Evolutionary conservation across 169 alveolate species (phyloP).

Genomic region (Eimeria acervulina): DNA sequence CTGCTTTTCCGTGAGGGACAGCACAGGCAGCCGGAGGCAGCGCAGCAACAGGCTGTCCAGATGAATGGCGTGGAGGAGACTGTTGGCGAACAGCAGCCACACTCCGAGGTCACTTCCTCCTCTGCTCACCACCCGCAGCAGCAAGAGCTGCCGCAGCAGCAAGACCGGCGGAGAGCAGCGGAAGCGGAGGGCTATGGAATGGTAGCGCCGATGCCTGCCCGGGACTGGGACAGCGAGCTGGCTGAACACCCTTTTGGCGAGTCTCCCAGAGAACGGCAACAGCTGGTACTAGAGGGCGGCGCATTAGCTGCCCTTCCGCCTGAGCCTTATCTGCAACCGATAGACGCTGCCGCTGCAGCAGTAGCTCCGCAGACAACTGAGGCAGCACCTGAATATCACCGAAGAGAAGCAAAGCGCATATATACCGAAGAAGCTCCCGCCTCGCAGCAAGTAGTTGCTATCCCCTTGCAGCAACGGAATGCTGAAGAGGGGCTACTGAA

Average conservation of each 20-base stretch:
- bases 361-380: neutral
- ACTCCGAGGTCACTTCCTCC: neutral
- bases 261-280: neutral
- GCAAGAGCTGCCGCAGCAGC: neutral
- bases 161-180: neutral
- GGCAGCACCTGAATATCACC: neutral
- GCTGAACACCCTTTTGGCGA: neutral
- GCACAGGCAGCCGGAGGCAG: neutral
- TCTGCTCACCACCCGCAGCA: neutral
- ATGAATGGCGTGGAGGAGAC: neutral
- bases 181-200: conserved; percentile 8
- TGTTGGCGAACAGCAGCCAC: neutral
- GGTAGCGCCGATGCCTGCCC: conserved; percentile 3
- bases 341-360: neutral
- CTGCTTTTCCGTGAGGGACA: neutral
- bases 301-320: neutral
- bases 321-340: neutral
- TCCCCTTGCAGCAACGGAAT: neutral
- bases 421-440: neutral
- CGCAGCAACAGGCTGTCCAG: neutral
- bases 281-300: neutral
- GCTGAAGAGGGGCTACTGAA: neutral
- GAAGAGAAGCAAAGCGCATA: neutral
- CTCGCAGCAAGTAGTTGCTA: neutral
- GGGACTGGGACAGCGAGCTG: neutral